Evolutionary conservation across 345 rosid genomes (phyloP), one percentile per base, ranked within the genome.

Genomic region (Gynandropsis gynandra): DNA sequence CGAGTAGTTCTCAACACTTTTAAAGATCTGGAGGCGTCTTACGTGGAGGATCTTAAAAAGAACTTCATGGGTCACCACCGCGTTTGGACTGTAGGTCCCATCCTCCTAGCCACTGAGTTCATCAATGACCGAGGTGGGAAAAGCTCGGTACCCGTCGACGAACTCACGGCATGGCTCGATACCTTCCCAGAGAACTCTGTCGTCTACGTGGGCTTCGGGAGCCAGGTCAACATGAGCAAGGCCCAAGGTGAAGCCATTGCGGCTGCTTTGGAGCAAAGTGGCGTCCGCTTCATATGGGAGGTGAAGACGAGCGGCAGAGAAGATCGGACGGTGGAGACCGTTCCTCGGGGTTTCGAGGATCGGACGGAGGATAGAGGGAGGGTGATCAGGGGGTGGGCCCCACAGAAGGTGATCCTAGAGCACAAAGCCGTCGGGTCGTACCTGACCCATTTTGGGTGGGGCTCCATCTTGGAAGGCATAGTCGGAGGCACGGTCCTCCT

Each of bases 21-120:
- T 21, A 4, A 9, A 7, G 65, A 35, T 11, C 7, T 61, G 10
- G 58, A 42, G 12, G 14, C 8, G 10, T 7, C 16, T 16, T 38
- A 51, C 4, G 14, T 50, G 7, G 57, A 60, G 0, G 14, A 10
- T 13, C 1, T 19, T 0, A 53, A 53, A 7, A 12, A 5, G 36
- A 9, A 37, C 1, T 52, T 19, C 24, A 40, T 51, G 24, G 20
- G 36, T 4, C 65, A 50, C 16, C 50, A 41, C 6, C 33, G 65
- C 4, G 51, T 60, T 10, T 60, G 65, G 65, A 48, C 36, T 16
- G 65, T 50, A 6, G 57, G 43, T 12, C 65, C 65, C 11, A 12
- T 60, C 17, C 10, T 17, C 1, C 41, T 50, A 5, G 21, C 42
- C 3, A 15, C 27, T 3, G 31, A 45, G 15, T 4, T 3, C 20